phyloP scores from a whole-genome alignment of 1,139 yeast species.

The Magnusiomyces suaveolens region DNA sequence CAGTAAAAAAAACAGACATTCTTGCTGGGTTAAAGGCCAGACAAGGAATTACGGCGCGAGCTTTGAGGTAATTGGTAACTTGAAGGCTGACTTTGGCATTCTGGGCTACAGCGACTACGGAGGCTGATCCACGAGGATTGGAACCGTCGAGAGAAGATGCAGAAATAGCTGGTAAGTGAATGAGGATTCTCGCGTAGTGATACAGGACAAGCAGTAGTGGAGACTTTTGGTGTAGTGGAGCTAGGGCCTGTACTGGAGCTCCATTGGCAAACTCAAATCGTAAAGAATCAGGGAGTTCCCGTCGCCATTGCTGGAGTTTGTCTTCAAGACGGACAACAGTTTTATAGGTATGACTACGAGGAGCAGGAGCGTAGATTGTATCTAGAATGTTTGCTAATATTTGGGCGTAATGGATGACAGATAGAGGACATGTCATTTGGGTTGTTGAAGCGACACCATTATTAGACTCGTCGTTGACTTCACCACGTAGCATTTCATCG shows the following conservation, averaged over 20 bases:
- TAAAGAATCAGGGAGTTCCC: conserved; percentile 53
- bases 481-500: conserved; percentile 39
- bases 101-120: conserved; percentile 47
- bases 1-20: conserved; percentile 55
- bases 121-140: not conserved
- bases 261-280: conserved; percentile 63
- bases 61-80: conserved; percentile 43
- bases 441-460: conserved; percentile 10
- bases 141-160: not conserved
- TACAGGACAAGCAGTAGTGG: not conserved
- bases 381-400: conserved; percentile 68
- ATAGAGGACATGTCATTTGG: conserved; percentile 21
- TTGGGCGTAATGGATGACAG: conserved; percentile 51
- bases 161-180: conserved; percentile 35
- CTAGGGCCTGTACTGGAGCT: conserved; percentile 35
- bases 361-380: conserved; percentile 36
- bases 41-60: conserved; percentile 39
- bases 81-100: conserved; percentile 59
- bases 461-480: conserved; percentile 33
- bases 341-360: conserved; percentile 40
- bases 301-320: conserved; percentile 68
- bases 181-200: conserved; percentile 19
- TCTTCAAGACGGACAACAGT: conserved; percentile 45
- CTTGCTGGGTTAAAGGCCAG: conserved; percentile 65
- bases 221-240: conserved; percentile 30